phyloP scores from a whole-genome alignment of 768 basidiomycete genomes.

The Lactifluus rugatus region DNA sequence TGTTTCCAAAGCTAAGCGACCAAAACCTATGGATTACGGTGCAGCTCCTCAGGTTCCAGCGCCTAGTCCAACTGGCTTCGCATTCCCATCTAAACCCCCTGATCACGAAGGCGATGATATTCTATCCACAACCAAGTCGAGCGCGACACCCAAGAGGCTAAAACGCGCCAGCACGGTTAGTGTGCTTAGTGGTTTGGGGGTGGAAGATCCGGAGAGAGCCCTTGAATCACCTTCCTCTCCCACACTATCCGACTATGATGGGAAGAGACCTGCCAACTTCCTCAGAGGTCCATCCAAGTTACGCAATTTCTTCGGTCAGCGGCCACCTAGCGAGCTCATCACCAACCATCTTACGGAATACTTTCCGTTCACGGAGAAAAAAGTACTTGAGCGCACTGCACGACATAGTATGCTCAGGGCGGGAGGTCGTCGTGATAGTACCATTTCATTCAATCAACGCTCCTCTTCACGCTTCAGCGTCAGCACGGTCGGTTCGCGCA shows the following conservation, averaged over 20 bases:
- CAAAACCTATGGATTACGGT: slow-evolving; percentile 35
- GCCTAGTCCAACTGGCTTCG: slow-evolving; percentile 31
- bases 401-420: slow-evolving; percentile 79
- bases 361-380: slow-evolving; percentile 91
- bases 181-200: slow-evolving; percentile 88
- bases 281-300: slow-evolving; percentile 55
- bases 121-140: background rate
- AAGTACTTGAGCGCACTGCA: slow-evolving; percentile 78
- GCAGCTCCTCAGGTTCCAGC: slow-evolving; percentile 20
- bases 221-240: slow-evolving; percentile 51
- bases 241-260: slow-evolving; percentile 28
- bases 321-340: slow-evolving; percentile 95
- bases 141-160: slow-evolving; percentile 37
- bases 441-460: slow-evolving; percentile 37
- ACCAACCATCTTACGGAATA: slow-evolving; percentile 89
- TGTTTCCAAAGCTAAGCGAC: slow-evolving; percentile 33
- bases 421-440: slow-evolving; percentile 42
- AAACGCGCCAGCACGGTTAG: slow-evolving; percentile 94
- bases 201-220: slow-evolving; percentile 63
- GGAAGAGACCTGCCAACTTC: slow-evolving; percentile 23
- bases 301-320: slow-evolving; percentile 96
- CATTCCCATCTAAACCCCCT: slow-evolving; percentile 17
- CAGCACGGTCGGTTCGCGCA: slow-evolving; percentile 41
- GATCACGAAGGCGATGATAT: slow-evolving; percentile 34
- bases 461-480: slow-evolving; percentile 51